Conservation (phyloP, 805 yeast species). For the Dipodascus geniculatus region DNA sequence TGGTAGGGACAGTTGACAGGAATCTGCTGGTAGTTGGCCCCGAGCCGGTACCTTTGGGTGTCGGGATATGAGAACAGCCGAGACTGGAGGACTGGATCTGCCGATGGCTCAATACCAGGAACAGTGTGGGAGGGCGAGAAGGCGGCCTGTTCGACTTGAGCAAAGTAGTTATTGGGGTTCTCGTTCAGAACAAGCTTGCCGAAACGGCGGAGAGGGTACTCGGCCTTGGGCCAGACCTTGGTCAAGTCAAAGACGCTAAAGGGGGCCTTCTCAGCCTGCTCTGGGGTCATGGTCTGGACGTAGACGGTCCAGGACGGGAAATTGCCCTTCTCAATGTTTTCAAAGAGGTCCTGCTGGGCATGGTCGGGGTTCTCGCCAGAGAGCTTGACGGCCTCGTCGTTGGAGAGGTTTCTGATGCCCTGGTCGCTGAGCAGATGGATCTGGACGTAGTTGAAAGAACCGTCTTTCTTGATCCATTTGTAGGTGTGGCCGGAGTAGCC, state of each 20-base stretch:
- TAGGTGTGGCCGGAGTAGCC: constrained; percentile 57
- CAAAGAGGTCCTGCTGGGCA: constrained; percentile 33
- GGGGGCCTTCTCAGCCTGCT: constrained; percentile 40
- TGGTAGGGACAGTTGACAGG: constrained; percentile 56
- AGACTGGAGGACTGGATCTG: constrained; percentile 68
- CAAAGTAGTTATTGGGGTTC: constrained; percentile 45
- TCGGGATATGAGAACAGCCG: constrained; percentile 68
- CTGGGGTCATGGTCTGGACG: constrained; percentile 48
- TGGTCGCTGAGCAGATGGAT: constrained; percentile 41
- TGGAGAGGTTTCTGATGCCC: constrained; percentile 35
- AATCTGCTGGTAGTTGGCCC: constrained; percentile 52
- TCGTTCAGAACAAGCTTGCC: constrained; percentile 44
- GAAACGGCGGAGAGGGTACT: constrained; percentile 43
- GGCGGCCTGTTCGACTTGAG: constrained; percentile 44
- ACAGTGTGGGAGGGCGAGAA: constrained; percentile 64
- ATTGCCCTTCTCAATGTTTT: constrained; percentile 37
- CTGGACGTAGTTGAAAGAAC: constrained; percentile 43
- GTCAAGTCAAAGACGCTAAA: constrained; percentile 43
- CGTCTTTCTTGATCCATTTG: constrained; percentile 42
- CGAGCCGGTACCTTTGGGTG: constrained; percentile 68
- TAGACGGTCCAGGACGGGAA: constrained; percentile 41
- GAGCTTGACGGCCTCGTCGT: constrained; percentile 36
- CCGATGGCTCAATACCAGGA: constrained; percentile 65
- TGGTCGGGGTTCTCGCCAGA: constrained; percentile 43
- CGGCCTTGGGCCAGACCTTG: constrained; percentile 45